Base-by-base conservation (phyloP, 306 rosid species). In the Begonia fuchsioides region DNA sequence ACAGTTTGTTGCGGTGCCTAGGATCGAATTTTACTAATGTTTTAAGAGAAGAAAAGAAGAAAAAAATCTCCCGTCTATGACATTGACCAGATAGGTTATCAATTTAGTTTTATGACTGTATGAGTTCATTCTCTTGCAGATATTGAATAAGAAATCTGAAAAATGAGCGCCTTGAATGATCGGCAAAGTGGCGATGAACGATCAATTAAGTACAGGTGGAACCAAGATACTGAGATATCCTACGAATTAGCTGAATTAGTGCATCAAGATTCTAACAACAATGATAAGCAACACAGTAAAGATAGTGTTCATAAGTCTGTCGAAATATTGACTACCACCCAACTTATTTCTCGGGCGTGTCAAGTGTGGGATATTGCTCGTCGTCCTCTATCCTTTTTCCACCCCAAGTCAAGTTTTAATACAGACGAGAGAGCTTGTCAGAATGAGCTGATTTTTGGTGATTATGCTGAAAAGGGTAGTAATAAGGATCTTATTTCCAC, bases 331-430 rank as follows among this genome's bases (percentile, higher is more conserved):
- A 79, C 68, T 72, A 81, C 74, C 0, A 35, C 77, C 63, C 80
- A 62, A 62, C 73, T 90, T 50, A 64, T 79, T 66, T 64, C 86
- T 20, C 72, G 79, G 11, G 59, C 79, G 20, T 80, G 93, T 46
- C 86, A 68, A 59, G 52, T 81, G 68, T 81, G 86, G 80, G 72
- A 72, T 78, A 71, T 68, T 55, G 93, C 90, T 15, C 72, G 76
- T 72, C 66, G 69, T 17, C 83, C 96, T 0, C 68, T 83, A 63
- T 64, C 58, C 10, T 51, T 65, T 40, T 60, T 70, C 57, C 78
- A 56, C 53, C 50, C 59, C 0, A 69, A 74, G 68, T 68, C 40
- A 52, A 41, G 47, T 52, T 60, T 54, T 35, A 59, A 65, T 43
- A 65, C 20, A 57, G 73, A 67, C 53, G 69, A 50, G 44, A 50